A percentile compares a stretch with the other conserved stretches of the same genome.
phyloP scores from a whole-genome alignment of 1,284 basidiomycete genomes.

The Neotropicomus parvogracilis region DNA sequence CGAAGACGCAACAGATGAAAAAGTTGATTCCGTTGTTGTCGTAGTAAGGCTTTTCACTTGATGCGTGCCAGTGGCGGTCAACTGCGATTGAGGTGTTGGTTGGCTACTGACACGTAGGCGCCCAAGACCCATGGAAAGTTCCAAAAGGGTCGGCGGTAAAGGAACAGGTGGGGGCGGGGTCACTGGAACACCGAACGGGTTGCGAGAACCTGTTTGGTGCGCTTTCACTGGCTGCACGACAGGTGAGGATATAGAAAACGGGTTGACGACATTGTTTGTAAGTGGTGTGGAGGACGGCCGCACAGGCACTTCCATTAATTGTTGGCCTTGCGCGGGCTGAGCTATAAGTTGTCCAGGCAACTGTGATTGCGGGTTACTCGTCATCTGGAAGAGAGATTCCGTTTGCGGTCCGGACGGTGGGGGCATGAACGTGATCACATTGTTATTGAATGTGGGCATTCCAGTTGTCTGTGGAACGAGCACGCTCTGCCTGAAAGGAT shows the following conservation, averaged over 20 bases:
- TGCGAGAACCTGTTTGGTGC: conserved; percentile 91
- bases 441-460: conserved; percentile 66
- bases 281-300: conserved; percentile 71
- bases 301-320: conserved; percentile 36
- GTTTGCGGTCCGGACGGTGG: conserved; percentile 10
- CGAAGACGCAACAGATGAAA: conserved; percentile 68
- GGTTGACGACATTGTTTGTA: conserved; percentile 34
- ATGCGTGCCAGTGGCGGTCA: conserved; percentile 10
- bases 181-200: conserved; percentile 86
- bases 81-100: conserved; percentile 34
- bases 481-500: conserved; percentile 33
- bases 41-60: conserved; percentile 1
- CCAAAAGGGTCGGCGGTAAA: conserved; percentile 76
- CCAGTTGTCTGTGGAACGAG: conserved; percentile 69
- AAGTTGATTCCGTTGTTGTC: conserved; percentile 40
- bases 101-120: conserved; percentile 18
- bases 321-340: conserved; percentile 7
- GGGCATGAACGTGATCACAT: conserved; percentile 37
- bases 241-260: conserved; percentile 38
- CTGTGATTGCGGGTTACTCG: conserved; percentile 11
- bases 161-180: conserved; percentile 67
- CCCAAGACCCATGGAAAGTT: conserved; percentile 60
- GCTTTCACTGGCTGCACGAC: conserved; percentile 65
- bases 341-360: conserved; percentile 1
- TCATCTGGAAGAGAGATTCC: conserved; percentile 13